A percentile compares a stretch with the other conserved stretches of the same genome.
Evolutionary conservation across 768 basidiomycete genomes (phyloP).

Genomic region (Amanita polypyramis): DNA sequence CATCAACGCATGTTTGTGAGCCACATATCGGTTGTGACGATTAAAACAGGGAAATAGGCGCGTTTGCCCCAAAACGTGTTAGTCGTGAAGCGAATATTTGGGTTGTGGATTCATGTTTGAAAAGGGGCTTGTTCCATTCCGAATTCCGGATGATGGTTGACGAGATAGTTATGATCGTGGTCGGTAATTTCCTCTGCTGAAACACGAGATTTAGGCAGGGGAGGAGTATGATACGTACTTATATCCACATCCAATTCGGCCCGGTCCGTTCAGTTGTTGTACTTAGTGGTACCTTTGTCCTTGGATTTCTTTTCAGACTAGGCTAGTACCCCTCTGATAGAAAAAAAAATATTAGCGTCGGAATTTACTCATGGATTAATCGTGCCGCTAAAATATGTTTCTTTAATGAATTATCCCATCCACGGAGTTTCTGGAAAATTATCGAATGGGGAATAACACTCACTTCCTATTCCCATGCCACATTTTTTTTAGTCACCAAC

Average conservation of each 20-base stretch:
- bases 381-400: background rate
- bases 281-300: too few relatives aligned
- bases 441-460: background rate
- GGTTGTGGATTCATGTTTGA: background rate
- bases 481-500: background rate
- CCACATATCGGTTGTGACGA: background rate
- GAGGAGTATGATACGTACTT: background rate
- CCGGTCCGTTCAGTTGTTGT: background rate
- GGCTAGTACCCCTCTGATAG: too few relatives aligned
- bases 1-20: constrained; percentile 1
- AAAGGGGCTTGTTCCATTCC: background rate
- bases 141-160: background rate
- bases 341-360: too few relatives aligned
- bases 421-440: background rate
- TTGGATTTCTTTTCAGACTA: too few relatives aligned
- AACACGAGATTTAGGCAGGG: background rate
- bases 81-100: background rate
- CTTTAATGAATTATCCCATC: too few relatives aligned
- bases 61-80: constrained; percentile 2
- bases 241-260: background rate
- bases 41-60: background rate
- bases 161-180: background rate
- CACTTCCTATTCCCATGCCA: background rate
- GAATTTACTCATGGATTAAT: too few relatives aligned
- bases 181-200: background rate